A percentile compares a stretch with the other conserved stretches of the same genome.
phyloP scores from a whole-genome alignment of 371 early-diverging fungal species.

The Saksenaea oblongispora region DNA sequence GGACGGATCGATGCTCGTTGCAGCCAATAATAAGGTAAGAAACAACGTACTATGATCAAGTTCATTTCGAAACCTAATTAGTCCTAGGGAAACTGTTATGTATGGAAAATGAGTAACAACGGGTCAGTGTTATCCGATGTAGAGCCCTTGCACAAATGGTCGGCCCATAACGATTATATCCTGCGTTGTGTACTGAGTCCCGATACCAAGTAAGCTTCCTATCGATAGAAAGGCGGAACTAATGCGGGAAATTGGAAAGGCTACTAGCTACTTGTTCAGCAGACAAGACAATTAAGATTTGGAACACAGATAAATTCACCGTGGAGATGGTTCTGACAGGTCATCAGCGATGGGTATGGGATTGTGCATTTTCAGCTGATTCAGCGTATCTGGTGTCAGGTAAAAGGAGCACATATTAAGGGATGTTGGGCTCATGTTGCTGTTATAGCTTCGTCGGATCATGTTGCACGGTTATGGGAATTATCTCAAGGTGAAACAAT shows the following conservation, averaged over 20 bases:
- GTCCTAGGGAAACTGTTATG: conserved; percentile 77
- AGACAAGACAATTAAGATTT: conserved; percentile 79
- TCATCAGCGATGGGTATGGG: conserved; percentile 94
- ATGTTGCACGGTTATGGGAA: conserved; percentile 88
- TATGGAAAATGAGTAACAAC: conserved; percentile 76
- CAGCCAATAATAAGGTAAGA: conserved; percentile 85
- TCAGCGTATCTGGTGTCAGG: conserved; percentile 89
- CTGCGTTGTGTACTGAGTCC: conserved; percentile 82
- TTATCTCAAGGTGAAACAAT: conserved; percentile 81
- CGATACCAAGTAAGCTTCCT: conserved; percentile 66
- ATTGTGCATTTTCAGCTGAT: conserved; percentile 91
- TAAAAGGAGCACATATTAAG: conserved; percentile 21
- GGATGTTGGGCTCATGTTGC: not conserved
- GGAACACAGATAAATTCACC: conserved; percentile 68
- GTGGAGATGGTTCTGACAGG: conserved; percentile 77
- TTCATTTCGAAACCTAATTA: not conserved
- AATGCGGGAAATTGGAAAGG: conserved; percentile 32
- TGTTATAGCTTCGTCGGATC: conserved; percentile 79
- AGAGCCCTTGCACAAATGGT: conserved; percentile 71
- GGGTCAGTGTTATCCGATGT: conserved; percentile 61
- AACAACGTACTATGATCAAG: not conserved
- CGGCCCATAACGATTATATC: conserved; percentile 83
- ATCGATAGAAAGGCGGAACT: not conserved
- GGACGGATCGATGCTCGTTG: conserved; percentile 87
- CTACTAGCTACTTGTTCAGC: conserved; percentile 88